These are phyloP conservation scores for Aspergillus jensenii DNA, from an alignment of 2,329 filamentous ascomycete species.

Conservation along the genomic window DNA sequence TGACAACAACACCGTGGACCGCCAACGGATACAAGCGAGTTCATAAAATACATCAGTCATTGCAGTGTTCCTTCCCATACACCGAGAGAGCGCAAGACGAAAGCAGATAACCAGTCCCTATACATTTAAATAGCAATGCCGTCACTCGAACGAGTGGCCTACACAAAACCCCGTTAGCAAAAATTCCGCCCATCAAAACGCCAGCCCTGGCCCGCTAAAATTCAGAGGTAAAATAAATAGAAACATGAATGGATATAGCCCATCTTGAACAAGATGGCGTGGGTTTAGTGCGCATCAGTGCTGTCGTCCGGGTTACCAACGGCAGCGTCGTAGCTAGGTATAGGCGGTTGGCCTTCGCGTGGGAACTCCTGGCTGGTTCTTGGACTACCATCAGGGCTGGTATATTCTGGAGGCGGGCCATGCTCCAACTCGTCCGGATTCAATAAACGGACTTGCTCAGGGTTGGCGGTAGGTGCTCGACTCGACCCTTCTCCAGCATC, in stretches of 20 bases:
- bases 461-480: constrained; percentile 32
- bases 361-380: constrained; percentile 54
- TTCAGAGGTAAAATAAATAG: constrained; percentile 9
- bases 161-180: constrained; percentile 18
- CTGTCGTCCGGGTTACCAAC: constrained; percentile 44
- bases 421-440: constrained; percentile 32
- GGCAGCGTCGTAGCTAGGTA: constrained; percentile 80
- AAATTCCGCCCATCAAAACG: constrained; percentile 23
- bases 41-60: constrained; percentile 7
- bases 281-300: neutral
- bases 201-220: constrained; percentile 31
- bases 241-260: constrained; percentile 4
- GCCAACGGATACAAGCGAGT: neutral
- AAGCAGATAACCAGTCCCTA: constrained; percentile 17
- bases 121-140: constrained; percentile 21
- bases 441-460: constrained; percentile 22
- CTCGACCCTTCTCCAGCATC: constrained; percentile 74
- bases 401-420: constrained; percentile 49
- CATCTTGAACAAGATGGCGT: neutral
- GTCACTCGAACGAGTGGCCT: constrained; percentile 15
- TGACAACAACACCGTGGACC: neutral
- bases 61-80: neutral
- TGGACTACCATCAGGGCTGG: constrained; percentile 55
- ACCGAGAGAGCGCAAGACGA: neutral
- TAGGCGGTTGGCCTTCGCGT: constrained; percentile 64